phyloP scores from a whole-genome alignment of 768 basidiomycete genomes.

The Boletellus ananiceps region DNA sequence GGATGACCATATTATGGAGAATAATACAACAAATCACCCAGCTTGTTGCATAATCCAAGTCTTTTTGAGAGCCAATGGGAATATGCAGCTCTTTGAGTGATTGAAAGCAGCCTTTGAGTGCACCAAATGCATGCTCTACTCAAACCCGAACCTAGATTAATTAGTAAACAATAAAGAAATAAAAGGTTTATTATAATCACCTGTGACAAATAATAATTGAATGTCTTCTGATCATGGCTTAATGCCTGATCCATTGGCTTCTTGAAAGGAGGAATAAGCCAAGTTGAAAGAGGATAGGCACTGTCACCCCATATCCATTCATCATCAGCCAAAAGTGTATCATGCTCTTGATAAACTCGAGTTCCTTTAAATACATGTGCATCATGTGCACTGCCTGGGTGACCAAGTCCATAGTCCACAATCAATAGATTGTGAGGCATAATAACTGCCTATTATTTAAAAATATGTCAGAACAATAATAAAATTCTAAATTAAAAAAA shows the following conservation, averaged over 20 bases:
- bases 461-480: no score
- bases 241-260: background rate
- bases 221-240: background rate
- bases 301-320: background rate
- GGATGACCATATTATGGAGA: background rate
- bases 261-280: background rate
- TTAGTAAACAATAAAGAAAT: no score
- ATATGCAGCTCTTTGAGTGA: background rate
- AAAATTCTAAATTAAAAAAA: background rate
- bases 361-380: slow-evolving; percentile 1
- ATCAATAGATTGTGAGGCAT: background rate
- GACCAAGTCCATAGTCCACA: slow-evolving; percentile 1
- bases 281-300: background rate
- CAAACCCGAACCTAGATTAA: background rate
- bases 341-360: background rate
- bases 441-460: no score
- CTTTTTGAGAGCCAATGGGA: background rate
- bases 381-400: no score
- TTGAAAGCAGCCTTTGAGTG: background rate
- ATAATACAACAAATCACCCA: background rate
- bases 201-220: background rate
- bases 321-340: background rate
- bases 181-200: no score
- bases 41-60: background rate
- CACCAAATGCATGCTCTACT: slow-evolving; percentile 4